Percentiles rank a stretch among this genome's conserved stretches.
phyloP scores from a whole-genome alignment of 148 eudicot species.

The Cornus florida region DNA sequence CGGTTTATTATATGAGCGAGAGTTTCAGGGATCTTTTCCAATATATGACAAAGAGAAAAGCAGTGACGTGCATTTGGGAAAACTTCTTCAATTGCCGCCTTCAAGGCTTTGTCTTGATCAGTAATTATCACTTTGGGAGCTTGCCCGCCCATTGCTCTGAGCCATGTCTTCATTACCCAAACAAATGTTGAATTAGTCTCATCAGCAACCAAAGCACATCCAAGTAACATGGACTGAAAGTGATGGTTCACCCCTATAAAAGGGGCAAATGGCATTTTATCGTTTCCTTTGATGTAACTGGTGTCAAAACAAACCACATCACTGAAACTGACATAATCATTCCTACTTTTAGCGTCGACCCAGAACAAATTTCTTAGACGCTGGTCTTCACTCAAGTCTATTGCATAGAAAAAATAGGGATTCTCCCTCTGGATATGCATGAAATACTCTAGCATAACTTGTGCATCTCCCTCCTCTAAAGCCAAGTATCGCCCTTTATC shows the following conservation, averaged over 20 bases:
- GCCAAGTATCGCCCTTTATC: conserved; percentile 67
- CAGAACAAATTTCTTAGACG: conserved; percentile 75
- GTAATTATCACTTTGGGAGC: conserved; percentile 80
- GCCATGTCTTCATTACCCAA: conserved; percentile 89
- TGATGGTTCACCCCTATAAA: conserved; percentile 95
- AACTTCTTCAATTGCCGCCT: conserved; percentile 57
- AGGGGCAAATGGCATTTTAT: conserved; percentile 83
- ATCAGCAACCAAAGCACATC: conserved; percentile 87
- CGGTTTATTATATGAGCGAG: conserved; percentile 65
- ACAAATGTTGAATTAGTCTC: conserved; percentile 61
- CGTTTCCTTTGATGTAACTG: conserved; percentile 74
- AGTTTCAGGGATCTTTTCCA: conserved; percentile 72
- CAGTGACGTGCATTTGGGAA: conserved; percentile 67
- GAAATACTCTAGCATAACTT: conserved; percentile 65
- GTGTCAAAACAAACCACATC: conserved; percentile 89
- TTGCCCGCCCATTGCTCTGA: conserved; percentile 81
- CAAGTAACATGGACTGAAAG: conserved; percentile 89
- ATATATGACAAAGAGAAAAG: conserved; percentile 74
- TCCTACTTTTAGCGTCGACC: conserved; percentile 96
- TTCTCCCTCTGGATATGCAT: conserved; percentile 70
- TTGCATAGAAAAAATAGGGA: conserved; percentile 88
- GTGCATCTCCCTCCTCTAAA: conserved; percentile 72
- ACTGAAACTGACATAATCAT: conserved; percentile 69
- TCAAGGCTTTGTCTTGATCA: conserved; percentile 64
- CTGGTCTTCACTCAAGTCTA: conserved; percentile 76